A percentile compares a stretch with the other conserved stretches of the same genome.
Conservation (phyloP, 2,329 filamentous ascomycete species). For the Fusarium veterinarium region DNA sequence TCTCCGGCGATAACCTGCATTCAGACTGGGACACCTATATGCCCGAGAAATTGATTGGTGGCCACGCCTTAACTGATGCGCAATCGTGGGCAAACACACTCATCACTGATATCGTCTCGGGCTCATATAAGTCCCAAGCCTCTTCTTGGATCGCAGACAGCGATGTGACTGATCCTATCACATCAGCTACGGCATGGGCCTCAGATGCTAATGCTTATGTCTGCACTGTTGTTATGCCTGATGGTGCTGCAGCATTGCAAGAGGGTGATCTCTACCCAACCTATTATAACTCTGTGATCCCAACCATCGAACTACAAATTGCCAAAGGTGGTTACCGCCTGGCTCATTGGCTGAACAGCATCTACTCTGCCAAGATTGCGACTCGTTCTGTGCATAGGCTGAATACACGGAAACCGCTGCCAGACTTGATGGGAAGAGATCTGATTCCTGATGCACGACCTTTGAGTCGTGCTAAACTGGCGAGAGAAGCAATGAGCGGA, state of each 20-base stretch:
- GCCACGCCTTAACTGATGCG: neutral
- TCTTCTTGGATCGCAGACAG: conserved; percentile 4
- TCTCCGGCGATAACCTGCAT: neutral
- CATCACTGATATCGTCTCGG: neutral
- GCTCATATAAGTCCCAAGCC: neutral
- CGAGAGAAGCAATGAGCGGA: neutral
- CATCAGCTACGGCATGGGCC: neutral
- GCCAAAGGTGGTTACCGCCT: conserved; percentile 1
- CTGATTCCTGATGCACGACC: neutral
- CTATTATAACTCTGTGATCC: neutral
- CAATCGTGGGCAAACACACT: conserved; percentile 11
- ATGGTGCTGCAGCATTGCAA: neutral
- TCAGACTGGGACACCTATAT: conserved; percentile 10
- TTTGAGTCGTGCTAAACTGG: neutral
- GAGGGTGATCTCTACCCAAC: neutral
- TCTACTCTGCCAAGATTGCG: conserved; percentile 1
- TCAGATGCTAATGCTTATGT: conserved; percentile 3
- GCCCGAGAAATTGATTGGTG: conserved; percentile 2
- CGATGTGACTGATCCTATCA: neutral
- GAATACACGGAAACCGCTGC: neutral
- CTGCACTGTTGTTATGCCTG: conserved; percentile 1
- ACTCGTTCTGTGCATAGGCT: neutral
- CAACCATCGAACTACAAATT: conserved; percentile 5
- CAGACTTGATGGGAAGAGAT: conserved; percentile 3
- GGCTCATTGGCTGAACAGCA: conserved; percentile 9